Base-by-base conservation (phyloP, 192 early-diverging fungal genomes). In the Anaeromyces robustus region DNA sequence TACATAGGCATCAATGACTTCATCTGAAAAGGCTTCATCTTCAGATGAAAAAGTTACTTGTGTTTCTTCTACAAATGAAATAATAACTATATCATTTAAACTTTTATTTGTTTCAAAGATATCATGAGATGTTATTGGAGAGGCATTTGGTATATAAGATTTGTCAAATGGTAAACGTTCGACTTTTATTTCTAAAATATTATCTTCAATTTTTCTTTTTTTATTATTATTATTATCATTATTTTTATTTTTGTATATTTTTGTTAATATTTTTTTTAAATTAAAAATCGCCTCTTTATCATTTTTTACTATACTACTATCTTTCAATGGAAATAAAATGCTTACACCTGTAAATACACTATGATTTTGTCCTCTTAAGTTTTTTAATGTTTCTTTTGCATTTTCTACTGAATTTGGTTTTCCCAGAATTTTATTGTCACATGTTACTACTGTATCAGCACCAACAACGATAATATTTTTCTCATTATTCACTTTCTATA, bases 361-460 rank as follows among this genome's bases (percentile, higher is more conserved):
- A 85, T 97, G 95, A 28, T 85, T 78, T 88, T 89, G 77, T 86
- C 83, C 29, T 80, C 86, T 88, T 77, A 96, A 84, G 0, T 83
- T 82, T 26, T 84, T 83, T 29, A 97, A 82, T 83, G 93, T 94
- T 9, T 82, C 83, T 1, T 87, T 80, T 0, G 94, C 96, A 68
- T 92, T 86, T 28, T 88, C 83, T 6, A 68, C 77, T 30, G 89
- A 85, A 12, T 77, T 81, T 26, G 96, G 96, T 82, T 97, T 97
- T 80, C 96, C 96, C 3, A 97, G 88, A 26, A 97, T 95, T 30
- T 79, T 52, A n/a, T 86, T 85, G 22, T 88, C 84, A 59, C 79
- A 81, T 14, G 88, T 86, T 26, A 95, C 93, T 0, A 97, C 88
- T 0, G 96, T 97, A 82, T 97, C 96, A n/a, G 94, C 89, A 5